Evolutionary conservation across 2,329 filamentous ascomycete genomes (phyloP).

Genomic region (Fusarium sulawesiense): DNA sequence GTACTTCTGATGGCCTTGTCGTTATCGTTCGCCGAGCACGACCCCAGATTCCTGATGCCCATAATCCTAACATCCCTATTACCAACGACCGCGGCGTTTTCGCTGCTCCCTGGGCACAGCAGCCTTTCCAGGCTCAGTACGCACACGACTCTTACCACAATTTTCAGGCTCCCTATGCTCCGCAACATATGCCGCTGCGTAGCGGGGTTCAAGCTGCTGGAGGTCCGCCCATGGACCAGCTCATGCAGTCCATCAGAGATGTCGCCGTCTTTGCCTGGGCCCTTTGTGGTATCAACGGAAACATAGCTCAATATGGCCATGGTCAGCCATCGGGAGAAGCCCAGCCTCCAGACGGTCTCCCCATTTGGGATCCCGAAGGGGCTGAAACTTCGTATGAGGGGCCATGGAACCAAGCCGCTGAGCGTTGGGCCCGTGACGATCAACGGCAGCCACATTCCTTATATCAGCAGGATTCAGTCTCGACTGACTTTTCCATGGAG

Average conservation of each 20-base stretch:
- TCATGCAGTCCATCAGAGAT: slow-evolving; percentile 85
- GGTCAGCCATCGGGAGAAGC: slow-evolving; percentile 73
- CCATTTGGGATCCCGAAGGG: slow-evolving; percentile 43
- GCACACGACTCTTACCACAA: slow-evolving; percentile 50
- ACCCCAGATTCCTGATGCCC: slow-evolving; percentile 71
- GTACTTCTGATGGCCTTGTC: slow-evolving; percentile 87
- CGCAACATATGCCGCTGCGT: slow-evolving; percentile 58
- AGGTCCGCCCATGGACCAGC: slow-evolving; percentile 68
- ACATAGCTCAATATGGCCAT: slow-evolving; percentile 71
- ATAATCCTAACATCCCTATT: slow-evolving; percentile 59
- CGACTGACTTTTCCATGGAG: slow-evolving; percentile 7
- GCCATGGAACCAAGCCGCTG: slow-evolving; percentile 43
- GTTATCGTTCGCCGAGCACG: slow-evolving; percentile 82
- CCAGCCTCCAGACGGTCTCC: slow-evolving; percentile 58
- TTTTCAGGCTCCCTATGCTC: slow-evolving; percentile 52
- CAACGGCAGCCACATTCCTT: slow-evolving; percentile 10
- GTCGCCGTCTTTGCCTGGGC: slow-evolving; percentile 92
- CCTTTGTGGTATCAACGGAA: slow-evolving; percentile 83
- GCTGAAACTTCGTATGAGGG: slow-evolving; percentile 34
- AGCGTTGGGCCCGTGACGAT: slow-evolving; percentile 34
- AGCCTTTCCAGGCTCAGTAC: slow-evolving; percentile 67
- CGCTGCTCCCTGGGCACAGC: slow-evolving; percentile 81
- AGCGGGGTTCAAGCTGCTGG: slow-evolving; percentile 59
- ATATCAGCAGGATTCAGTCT: slow-evolving; percentile 1
- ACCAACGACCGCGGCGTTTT: slow-evolving; percentile 74